Percentiles rank a stretch among this genome's conserved stretches.
phyloP scores from a whole-genome alignment of 768 basidiomycete genomes.

The Suillus subaureus region DNA sequence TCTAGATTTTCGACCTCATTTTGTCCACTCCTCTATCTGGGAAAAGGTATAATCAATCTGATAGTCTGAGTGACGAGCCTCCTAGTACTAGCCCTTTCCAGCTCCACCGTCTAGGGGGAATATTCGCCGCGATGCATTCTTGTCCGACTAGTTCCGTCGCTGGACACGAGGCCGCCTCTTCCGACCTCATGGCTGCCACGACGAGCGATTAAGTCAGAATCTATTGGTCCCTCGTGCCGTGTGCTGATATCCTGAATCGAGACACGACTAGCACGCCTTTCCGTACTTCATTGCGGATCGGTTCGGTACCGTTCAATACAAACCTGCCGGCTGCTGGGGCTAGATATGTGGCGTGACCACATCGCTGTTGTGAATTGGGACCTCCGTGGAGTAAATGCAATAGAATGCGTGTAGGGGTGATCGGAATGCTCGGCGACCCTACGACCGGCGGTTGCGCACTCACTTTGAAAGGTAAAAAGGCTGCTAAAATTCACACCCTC shows the following conservation, averaged over 20 bases:
- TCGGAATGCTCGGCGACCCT: constrained; percentile 12
- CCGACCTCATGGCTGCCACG: constrained; percentile 10
- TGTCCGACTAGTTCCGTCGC: constrained; percentile 3
- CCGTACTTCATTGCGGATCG: constrained; percentile 2
- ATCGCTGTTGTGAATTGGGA: not conserved
- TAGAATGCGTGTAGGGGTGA: constrained; percentile 2
- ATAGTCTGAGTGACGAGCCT: not conserved
- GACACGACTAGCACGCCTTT: constrained; percentile 7
- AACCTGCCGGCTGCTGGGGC: not conserved
- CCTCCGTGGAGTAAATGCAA: not conserved
- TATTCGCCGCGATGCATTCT: not conserved
- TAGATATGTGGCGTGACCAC: not conserved
- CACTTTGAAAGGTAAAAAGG: constrained; percentile 18
- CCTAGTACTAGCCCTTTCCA: not conserved
- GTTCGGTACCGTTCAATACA: constrained; percentile 7
- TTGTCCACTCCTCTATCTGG: not conserved
- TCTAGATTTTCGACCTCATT: not conserved
- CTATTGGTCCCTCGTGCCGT: not conserved
- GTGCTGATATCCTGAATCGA: constrained; percentile 2
- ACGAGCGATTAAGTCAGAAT: constrained; percentile 6
- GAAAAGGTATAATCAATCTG: constrained; percentile 6
- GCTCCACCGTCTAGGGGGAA: not conserved
- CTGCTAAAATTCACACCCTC: not conserved
- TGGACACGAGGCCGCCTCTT: constrained; percentile 8
- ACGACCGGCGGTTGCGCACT: constrained; percentile 11